Conservation (phyloP, 805 yeast species). For the Ogataea kodamae region DNA sequence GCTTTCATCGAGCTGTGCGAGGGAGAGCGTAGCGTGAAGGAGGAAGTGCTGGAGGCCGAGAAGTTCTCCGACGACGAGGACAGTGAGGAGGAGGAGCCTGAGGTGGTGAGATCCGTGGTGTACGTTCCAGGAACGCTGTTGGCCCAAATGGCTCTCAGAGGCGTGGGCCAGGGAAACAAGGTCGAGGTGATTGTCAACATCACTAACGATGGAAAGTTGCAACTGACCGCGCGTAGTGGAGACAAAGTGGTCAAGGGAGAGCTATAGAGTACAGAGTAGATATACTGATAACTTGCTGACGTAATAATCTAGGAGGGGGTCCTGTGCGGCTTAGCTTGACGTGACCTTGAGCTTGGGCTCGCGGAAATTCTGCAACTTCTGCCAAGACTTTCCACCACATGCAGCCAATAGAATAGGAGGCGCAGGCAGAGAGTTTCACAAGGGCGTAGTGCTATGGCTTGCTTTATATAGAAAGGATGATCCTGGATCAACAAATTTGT, state of each 20-base stretch:
- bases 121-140: slow-evolving; percentile 70
- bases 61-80: slow-evolving; percentile 51
- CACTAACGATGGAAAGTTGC: slow-evolving; percentile 61
- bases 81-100: slow-evolving; percentile 84
- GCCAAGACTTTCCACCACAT: slow-evolving; percentile 4
- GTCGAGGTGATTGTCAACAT: slow-evolving; percentile 69
- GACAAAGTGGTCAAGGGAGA: slow-evolving; percentile 49
- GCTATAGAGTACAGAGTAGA: slow-evolving; percentile 22
- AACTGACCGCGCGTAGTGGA: slow-evolving; percentile 59
- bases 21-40: slow-evolving; percentile 80
- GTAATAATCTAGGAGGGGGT: no score
- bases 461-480: no score
- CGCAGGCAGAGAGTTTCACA: not conserved
- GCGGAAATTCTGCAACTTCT: no score
- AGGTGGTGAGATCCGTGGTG: slow-evolving; percentile 70
- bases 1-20: slow-evolving; percentile 74
- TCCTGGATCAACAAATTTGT: not conserved
- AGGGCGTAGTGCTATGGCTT: not conserved
- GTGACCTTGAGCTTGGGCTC: no score
- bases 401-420: slow-evolving; percentile 6
- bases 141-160: slow-evolving; percentile 75
- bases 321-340: slow-evolving; percentile 3
- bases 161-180: slow-evolving; percentile 57
- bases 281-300: no score
- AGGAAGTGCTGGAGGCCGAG: slow-evolving; percentile 71